Conservation (phyloP, 202 grass and related monocot genomes). For the Bolboschoenoplectus hybrid region DNA sequence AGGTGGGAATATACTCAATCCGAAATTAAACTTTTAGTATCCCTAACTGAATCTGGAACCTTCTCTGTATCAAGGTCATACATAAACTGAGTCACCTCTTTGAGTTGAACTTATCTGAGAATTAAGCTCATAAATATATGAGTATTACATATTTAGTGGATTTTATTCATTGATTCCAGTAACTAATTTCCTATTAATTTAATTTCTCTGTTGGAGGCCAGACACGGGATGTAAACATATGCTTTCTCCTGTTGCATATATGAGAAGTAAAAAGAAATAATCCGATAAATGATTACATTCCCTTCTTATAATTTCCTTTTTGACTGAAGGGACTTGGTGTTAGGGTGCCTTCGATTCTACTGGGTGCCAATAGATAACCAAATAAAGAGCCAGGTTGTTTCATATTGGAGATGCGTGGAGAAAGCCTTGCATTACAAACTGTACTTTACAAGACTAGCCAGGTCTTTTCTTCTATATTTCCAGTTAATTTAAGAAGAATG, state of each 20-base stretch:
- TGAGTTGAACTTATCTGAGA: conserved; percentile 17
- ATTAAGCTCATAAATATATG: not conserved
- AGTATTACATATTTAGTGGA: not conserved
- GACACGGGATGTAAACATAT: not conserved
- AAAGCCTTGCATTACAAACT: not conserved
- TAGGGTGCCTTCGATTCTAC: conserved; percentile 1
- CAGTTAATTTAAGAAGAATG: conserved; percentile 12
- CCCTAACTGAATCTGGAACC: not conserved
- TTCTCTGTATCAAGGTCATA: not conserved
- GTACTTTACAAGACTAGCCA: not conserved
- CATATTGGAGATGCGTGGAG: not conserved
- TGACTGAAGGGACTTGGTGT: not conserved
- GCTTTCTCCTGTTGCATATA: conserved; percentile 4
- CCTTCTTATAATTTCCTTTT: not conserved
- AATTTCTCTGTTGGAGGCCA: not conserved
- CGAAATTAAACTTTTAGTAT: not conserved
- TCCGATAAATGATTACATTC: not conserved
- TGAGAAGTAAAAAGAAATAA: not conserved
- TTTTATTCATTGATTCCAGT: not conserved
- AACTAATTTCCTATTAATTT: conserved; percentile 1
- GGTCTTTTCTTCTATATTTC: not conserved
- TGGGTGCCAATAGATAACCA: not conserved
- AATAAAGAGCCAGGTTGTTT: not conserved
- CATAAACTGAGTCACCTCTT: not conserved
- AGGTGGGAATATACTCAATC: not conserved